Percentiles rank a stretch among this genome's conserved stretches.
phyloP scores from a whole-genome alignment of 352 stramenopile genomes.

The Pythium aphanidermatum region DNA sequence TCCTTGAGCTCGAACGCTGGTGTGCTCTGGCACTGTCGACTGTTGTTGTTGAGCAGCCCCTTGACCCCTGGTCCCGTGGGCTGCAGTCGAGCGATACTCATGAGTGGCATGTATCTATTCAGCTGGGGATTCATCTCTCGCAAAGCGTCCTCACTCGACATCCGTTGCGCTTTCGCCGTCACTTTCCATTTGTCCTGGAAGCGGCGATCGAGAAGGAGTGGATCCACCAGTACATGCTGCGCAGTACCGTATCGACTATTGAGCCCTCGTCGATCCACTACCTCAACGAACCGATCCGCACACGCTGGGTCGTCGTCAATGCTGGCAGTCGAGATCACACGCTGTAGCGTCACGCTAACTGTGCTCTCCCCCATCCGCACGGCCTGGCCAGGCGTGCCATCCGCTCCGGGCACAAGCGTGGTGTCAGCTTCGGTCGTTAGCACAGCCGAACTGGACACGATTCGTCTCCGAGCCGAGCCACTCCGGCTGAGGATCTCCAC shows the following conservation, averaged over 20 bases:
- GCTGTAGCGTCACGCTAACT: slow-evolving; percentile 18
- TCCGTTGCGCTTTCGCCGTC: slow-evolving; percentile 3
- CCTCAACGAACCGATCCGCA: slow-evolving; percentile 48
- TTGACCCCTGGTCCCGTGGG: neutral
- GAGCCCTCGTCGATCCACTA: slow-evolving; percentile 33
- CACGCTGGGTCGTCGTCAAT: slow-evolving; percentile 13
- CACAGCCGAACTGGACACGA: too few relatives aligned
- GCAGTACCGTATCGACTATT: slow-evolving; percentile 22
- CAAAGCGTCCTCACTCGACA: slow-evolving; percentile 37
- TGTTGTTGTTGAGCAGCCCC: slow-evolving; percentile 4
- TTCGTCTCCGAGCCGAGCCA: slow-evolving; percentile 2
- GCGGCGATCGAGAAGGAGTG: slow-evolving; percentile 38
- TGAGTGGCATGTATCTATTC: slow-evolving; percentile 50
- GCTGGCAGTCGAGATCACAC: slow-evolving; percentile 1
- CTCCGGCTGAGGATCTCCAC: slow-evolving; percentile 12
- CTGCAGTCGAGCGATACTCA: slow-evolving; percentile 41
- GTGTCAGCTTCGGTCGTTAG: too few relatives aligned
- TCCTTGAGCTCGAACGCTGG: slow-evolving; percentile 13
- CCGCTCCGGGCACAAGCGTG: neutral
- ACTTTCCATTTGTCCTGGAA: slow-evolving; percentile 59
- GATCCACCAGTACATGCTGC: slow-evolving; percentile 49
- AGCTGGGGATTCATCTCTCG: slow-evolving; percentile 32
- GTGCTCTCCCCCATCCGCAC: neutral
- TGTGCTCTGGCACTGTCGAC: slow-evolving; percentile 19
- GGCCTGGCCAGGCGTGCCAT: neutral